A percentile compares a stretch with the other conserved stretches of the same genome.
Evolutionary conservation across 805 yeast genomes (phyloP).

Genomic region (Groenewaldozyma tartarivorans): DNA sequence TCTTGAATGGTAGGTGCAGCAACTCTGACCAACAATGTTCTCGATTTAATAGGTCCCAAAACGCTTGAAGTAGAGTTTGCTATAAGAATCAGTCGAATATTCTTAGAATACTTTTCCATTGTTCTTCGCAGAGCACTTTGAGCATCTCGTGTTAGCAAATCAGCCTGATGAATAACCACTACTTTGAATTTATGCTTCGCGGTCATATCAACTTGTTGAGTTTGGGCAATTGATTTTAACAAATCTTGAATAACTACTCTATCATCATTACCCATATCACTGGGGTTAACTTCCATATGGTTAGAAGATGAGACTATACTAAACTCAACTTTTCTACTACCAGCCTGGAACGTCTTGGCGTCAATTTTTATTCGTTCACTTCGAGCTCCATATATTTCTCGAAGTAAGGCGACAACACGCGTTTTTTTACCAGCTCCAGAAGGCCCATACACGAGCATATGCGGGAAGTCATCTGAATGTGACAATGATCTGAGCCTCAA

Average conservation of each 20-base stretch:
- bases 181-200: constrained; percentile 36
- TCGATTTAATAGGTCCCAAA: constrained; percentile 87
- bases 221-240: constrained; percentile 87
- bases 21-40: constrained; percentile 80
- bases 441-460: constrained; percentile 86
- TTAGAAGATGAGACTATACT: constrained; percentile 86
- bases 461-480: constrained; percentile 81
- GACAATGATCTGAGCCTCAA: constrained; percentile 52
- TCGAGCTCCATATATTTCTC: constrained; percentile 73
- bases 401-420: constrained; percentile 68
- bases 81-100: constrained; percentile 72
- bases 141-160: constrained; percentile 80
- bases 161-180: constrained; percentile 81
- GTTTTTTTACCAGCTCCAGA: constrained; percentile 97
- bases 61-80: constrained; percentile 88
- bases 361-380: constrained; percentile 84
- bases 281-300: constrained; percentile 92
- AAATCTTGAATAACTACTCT: constrained; percentile 90
- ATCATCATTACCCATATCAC: constrained; percentile 94
- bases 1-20: constrained; percentile 69
- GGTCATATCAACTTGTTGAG: constrained; percentile 83
- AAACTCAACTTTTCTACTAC: constrained; percentile 72
- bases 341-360: constrained; percentile 70
- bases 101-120: constrained; percentile 88
- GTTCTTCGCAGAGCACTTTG: constrained; percentile 94